Evolutionary conservation across 2,329 filamentous ascomycete species (phyloP).

Genomic region (Bisporella sp.): DNA sequence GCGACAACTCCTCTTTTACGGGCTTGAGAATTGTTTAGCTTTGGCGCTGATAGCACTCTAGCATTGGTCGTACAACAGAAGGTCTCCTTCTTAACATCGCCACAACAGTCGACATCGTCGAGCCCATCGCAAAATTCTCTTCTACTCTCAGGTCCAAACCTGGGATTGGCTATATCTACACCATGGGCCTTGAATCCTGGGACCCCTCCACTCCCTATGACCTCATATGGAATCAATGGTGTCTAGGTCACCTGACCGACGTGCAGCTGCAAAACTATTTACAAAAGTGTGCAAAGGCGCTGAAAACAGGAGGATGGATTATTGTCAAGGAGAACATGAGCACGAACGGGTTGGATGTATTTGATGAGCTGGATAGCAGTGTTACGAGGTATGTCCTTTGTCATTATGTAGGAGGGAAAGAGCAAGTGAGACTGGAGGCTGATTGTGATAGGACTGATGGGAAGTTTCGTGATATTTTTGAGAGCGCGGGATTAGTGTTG

Average conservation of each 20-base stretch:
- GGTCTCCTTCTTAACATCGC: constrained; percentile 67
- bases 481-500: constrained; percentile 60
- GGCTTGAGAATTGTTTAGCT: background rate
- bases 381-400: constrained; percentile 56
- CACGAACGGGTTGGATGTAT: constrained; percentile 55
- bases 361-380: constrained; percentile 68
- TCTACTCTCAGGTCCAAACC: constrained; percentile 47
- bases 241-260: constrained; percentile 75
- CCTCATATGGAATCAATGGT: constrained; percentile 89
- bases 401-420: background rate
- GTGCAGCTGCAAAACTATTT: constrained; percentile 63
- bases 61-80: constrained; percentile 78
- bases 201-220: constrained; percentile 54
- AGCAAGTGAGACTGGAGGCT: constrained; percentile 1
- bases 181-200: constrained; percentile 71
- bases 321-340: constrained; percentile 77
- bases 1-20: background rate
- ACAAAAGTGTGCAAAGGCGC: constrained; percentile 45
- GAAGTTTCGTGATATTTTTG: constrained; percentile 66
- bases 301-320: constrained; percentile 51
- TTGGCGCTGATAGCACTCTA: constrained; percentile 21
- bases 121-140: constrained; percentile 80
- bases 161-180: constrained; percentile 58
- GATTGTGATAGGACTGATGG: constrained; percentile 49
- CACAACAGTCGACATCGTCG: constrained; percentile 71